phyloP scores from a whole-genome alignment of 257 asterid genomes.

The Solanum commersonii region DNA sequence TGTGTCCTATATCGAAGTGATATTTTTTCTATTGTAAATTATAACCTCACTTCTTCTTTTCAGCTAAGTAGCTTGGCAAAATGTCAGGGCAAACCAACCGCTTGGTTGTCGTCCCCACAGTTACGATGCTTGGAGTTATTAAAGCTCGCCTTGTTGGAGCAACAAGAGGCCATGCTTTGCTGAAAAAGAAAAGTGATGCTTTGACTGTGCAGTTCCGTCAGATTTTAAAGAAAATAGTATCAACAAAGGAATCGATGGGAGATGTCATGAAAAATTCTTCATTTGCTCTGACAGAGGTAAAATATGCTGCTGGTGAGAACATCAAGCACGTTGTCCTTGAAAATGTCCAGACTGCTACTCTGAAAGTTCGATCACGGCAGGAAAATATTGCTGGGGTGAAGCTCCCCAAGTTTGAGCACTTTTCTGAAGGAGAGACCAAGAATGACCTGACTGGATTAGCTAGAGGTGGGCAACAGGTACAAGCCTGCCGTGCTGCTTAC shows the following conservation, averaged over 20 bases:
- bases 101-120: conserved; percentile 37
- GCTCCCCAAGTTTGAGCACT: conserved; percentile 35
- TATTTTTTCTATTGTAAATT: background rate
- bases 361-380: conserved; percentile 33
- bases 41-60: background rate
- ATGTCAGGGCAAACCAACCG: conserved; percentile 42
- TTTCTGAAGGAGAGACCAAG: conserved; percentile 39
- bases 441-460: conserved; percentile 42
- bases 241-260: conserved; percentile 41
- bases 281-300: conserved; percentile 34
- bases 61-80: conserved; percentile 1
- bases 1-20: background rate
- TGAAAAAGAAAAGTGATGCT: conserved; percentile 45
- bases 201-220: conserved; percentile 40
- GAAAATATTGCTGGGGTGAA: conserved; percentile 42
- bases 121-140: conserved; percentile 39
- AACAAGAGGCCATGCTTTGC: conserved; percentile 43
- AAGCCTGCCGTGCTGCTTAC: conserved; percentile 36
- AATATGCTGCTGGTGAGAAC: conserved; percentile 40
- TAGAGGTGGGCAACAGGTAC: conserved; percentile 44
- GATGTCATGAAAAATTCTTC: conserved; percentile 31
- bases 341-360: conserved; percentile 32
- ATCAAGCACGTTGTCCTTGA: conserved; percentile 41
- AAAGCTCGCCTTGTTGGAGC: conserved; percentile 44
- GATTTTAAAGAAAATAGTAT: conserved; percentile 33